Evolutionary conservation across 257 asterid species (phyloP), one percentile per base, ranked within the genome.

Genomic region (Salvia hispanica): DNA sequence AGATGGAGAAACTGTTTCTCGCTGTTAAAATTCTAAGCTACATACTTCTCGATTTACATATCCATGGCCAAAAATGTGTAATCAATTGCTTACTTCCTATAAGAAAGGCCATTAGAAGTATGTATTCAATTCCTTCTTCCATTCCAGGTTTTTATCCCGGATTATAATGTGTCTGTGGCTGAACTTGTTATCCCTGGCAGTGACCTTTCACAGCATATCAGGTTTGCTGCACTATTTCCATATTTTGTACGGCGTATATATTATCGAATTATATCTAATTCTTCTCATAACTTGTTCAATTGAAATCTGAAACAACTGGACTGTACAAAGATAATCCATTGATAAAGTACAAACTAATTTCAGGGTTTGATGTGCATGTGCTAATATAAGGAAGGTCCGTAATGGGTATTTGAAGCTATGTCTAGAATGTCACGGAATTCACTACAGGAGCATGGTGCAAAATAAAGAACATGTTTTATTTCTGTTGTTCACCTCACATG

Each of bases 191-290:
- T 82, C 61, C 87, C 87, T 7, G 84, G 87, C 62, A 71, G 80
- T 76, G 87, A 82, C 69, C 82, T 82, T 64, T 82, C 87, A 48
- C 87, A 82, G 80, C 87, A 82, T 62, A 66, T 82, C 71, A 82
- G 84, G 86, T 82, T 47, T 40, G 68, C 43, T 48, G 34, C 34
- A 42, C 68, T 56, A 16, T 37, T 28, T 66, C 39, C 33, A 39
- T 9, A 44, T 66, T 66, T 14, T 9, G 21, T 8, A 8, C 13
- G 16, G 1, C n/a, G 44, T 48, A 7, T 45, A 3, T 34, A 34
- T 34, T 45, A 43, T 62, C 28, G 4, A 28, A 43, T 45, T 16
- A 45, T 42, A 28, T 28, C 9, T 1, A 39, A 11, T 62, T 25
- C 7, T 10, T 40, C 66, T 40, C 11, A 61, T 42, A 39, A 10